A percentile compares a stretch with the other conserved stretches of the same genome.
phyloP scores from a whole-genome alignment of 768 basidiomycete species.

The Baorangia bicolor region DNA sequence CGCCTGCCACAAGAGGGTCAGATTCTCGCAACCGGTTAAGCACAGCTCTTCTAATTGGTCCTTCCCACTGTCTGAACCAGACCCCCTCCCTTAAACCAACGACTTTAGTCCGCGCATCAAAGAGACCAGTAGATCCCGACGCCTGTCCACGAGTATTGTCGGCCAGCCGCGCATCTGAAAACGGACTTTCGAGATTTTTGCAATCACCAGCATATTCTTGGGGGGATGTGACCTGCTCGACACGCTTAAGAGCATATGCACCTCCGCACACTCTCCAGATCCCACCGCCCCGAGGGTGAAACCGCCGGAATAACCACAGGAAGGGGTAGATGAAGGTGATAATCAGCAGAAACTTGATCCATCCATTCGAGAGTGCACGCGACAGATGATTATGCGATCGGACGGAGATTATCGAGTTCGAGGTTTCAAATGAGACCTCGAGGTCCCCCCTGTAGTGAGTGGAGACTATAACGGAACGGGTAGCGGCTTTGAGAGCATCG shows the following conservation, averaged over 20 bases:
- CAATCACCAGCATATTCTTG: slow-evolving; percentile 2
- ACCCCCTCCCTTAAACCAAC: slow-evolving; percentile 68
- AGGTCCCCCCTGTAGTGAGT: slow-evolving; percentile 39
- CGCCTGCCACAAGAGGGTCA: slow-evolving; percentile 36
- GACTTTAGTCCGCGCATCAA: slow-evolving; percentile 35
- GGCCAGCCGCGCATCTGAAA: neutral
- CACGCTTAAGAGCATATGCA: slow-evolving; percentile 67
- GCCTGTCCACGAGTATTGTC: neutral
- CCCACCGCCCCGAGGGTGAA: slow-evolving; percentile 66
- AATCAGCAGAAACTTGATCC: slow-evolving; percentile 68
- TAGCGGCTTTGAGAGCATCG: slow-evolving; percentile 39
- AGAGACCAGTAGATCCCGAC: slow-evolving; percentile 31
- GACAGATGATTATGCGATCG: slow-evolving; percentile 68
- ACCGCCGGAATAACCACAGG: slow-evolving; percentile 77
- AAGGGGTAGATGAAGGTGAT: slow-evolving; percentile 74
- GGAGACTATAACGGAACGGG: slow-evolving; percentile 37
- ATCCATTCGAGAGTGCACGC: slow-evolving; percentile 64
- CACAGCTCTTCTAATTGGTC: slow-evolving; percentile 62
- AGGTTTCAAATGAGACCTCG: slow-evolving; percentile 49
- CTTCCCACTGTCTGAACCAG: slow-evolving; percentile 81
- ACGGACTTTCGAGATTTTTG: slow-evolving; percentile 2
- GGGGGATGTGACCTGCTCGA: slow-evolving; percentile 16
- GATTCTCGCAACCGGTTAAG: slow-evolving; percentile 36
- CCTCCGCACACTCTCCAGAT: slow-evolving; percentile 75
- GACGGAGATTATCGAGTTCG: slow-evolving; percentile 54